Base-by-base conservation (phyloP, 495 filamentous ascomycete genomes). In the Acidiella bohemica region DNA sequence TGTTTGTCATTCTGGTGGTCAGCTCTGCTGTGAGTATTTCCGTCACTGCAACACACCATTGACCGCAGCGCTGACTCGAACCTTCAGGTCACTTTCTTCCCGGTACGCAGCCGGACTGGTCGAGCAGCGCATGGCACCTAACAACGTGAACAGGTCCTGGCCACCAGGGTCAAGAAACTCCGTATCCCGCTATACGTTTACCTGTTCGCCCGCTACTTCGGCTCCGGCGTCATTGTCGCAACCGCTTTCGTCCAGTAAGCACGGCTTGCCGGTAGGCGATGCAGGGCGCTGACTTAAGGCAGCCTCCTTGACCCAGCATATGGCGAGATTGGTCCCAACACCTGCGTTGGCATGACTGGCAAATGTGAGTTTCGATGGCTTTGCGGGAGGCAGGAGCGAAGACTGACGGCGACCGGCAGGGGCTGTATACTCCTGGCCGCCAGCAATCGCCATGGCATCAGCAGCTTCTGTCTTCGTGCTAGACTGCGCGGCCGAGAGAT, bases 391-490 rank as follows among this genome's bases (percentile, higher is more conserved):
- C n/a, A n/a, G n/a, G n/a, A n/a, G n/a, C n/a, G n/a, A n/a, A n/a
- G n/a, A n/a, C n/a, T n/a, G n/a, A n/a, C n/a, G n/a, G n/a, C n/a
- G n/a, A n/a, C n/a, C n/a, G n/a, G n/a, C n/a, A n/a, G n/a, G 93
- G 44, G 77, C 75, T 0, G 66, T 73, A n/a, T 93, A 93, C 59
- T 70, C 74, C 36, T 93, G 84, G 81, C 75, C 77, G 0, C 76
- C 84, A 49, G 84, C 73, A 5, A 93, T 93, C 48, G 67, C 75
- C 16, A 62, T 95, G 0, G 84, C 87, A 72, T 84, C 84, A 2
- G 70, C 90, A 32, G 76, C 92, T 50, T 59, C 73, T 32, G 73
- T 93, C 61, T 93, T 93, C 60, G 80, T 92, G 46, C 66, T 93
- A 37, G 86, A 93, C 54, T 59, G 93, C 26, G 67, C 88, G 61